These are phyloP conservation scores for Zygosaccharomyces pseudorouxii DNA, from an alignment of 805 yeast genomes.

Conservation along the genomic window DNA sequence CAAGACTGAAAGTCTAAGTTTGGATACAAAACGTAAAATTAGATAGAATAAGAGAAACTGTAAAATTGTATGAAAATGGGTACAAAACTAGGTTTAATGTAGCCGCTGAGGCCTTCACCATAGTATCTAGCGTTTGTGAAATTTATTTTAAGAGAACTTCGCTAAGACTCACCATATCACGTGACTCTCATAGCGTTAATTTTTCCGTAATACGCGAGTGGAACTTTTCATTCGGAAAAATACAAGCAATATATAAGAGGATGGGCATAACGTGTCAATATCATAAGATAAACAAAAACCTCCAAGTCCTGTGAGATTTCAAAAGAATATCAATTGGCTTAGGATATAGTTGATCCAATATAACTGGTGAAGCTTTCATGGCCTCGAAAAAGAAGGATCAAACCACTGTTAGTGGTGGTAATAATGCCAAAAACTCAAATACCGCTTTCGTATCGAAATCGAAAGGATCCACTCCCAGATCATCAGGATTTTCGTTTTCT, in stretches of 20 bases:
- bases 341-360: background rate
- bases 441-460: background rate
- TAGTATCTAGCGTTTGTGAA: too few relatives aligned
- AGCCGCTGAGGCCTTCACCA: too few relatives aligned
- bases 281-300: background rate
- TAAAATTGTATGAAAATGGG: background rate
- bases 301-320: background rate
- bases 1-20: background rate
- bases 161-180: too few relatives aligned
- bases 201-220: too few relatives aligned
- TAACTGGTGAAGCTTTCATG: background rate
- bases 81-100: background rate
- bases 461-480: background rate
- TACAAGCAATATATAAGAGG: too few relatives aligned
- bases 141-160: too few relatives aligned
- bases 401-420: background rate
- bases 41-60: background rate
- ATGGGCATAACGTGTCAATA: too few relatives aligned
- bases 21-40: background rate
- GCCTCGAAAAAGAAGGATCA: background rate
- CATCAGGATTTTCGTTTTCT: slow-evolving; percentile 9
- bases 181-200: too few relatives aligned
- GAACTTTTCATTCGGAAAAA: too few relatives aligned
- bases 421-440: background rate
- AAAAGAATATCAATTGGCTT: background rate